Base-by-base conservation (phyloP, 108 stramenopile genomes). In the Bacterosira constricta region DNA sequence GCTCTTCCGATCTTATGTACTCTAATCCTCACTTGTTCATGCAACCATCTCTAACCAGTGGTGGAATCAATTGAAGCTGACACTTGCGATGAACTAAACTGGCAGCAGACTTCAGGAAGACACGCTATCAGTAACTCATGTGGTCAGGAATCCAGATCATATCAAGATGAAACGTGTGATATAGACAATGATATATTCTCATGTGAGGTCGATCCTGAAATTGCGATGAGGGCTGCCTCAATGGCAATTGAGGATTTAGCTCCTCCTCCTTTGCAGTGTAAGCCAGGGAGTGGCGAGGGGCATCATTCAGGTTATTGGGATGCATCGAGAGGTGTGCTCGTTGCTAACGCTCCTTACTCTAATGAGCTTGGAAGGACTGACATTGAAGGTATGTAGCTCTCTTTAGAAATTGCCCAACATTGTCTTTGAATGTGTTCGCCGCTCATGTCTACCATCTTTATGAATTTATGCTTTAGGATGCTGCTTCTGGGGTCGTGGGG, bases 241-340 rank as follows among this genome's bases (percentile, higher is more conserved):
- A 39, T 32, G 13, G 66, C 65, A 31, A 68, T 44, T 17, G 50
- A 55, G 36, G 42, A 41, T n/a, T 54, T 65, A 23, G 79, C 73
- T 2, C 82, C 82, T 9, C 77, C 77, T 8, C 78, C 82, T 11
- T 63, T 83, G 36, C 31, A 52, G 3, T 83, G 82, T 35, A 51
- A 51, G 25, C 73, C 82, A 4, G 61, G 60, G 11, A 61, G 45
- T 39, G 69, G 50, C 35, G 31, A 42, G 11, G 69, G 53, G 26
- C 29, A 53, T 46, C 56, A 60, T 68, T 59, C 77, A 35, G 82
- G 82, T 0, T 83, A 83, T 63, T 83, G 82, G 77, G 78, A 73
- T 61, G 52, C 65, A 7, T 51, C 51, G 2, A 36, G 25, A 21
- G 78, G 78, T 1, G 2, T 18, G 20, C 17, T 57, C 2, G 34